A percentile compares a stretch with the other conserved stretches of the same genome.
Conservation (phyloP, 441 rosid species). For the Populus hybrid region DNA sequence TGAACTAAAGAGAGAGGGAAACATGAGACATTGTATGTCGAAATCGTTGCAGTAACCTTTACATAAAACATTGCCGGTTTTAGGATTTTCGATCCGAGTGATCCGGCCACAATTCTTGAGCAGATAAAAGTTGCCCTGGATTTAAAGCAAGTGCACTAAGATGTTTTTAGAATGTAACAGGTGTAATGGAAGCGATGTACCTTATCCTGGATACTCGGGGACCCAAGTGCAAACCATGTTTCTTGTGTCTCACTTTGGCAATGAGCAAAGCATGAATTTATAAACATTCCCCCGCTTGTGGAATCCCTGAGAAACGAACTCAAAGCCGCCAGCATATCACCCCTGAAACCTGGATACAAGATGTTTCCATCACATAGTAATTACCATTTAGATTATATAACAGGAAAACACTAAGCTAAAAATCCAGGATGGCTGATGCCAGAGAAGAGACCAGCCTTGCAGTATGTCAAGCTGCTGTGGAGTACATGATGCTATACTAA, state of each 20-base stretch:
- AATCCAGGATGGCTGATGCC: background rate
- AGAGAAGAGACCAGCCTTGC: slow-evolving; percentile 51
- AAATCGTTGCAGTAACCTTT: background rate
- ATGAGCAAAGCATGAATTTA: slow-evolving; percentile 95
- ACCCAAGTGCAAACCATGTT: slow-evolving; percentile 83
- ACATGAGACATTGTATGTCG: background rate
- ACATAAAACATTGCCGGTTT: background rate
- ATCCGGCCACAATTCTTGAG: background rate
- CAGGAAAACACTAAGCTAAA: background rate
- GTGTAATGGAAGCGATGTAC: slow-evolving; percentile 29
- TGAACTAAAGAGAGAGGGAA: background rate
- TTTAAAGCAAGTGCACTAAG: background rate
- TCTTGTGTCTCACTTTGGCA: slow-evolving; percentile 93
- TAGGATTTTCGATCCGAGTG: background rate
- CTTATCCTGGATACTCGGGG: slow-evolving; percentile 71
- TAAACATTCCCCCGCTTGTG: slow-evolving; percentile 59
- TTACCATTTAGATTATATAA: background rate
- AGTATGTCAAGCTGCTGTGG: slow-evolving; percentile 53
- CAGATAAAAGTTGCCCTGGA: background rate
- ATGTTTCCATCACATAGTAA: background rate
- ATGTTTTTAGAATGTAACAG: background rate
- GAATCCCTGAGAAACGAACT: slow-evolving; percentile 45
- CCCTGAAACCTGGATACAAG: slow-evolving; percentile 62
- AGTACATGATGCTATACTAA: slow-evolving; percentile 53
- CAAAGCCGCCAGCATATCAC: slow-evolving; percentile 63